Base-by-base conservation (phyloP, 805 yeast species). In the Cyberlindnera meyerae region DNA sequence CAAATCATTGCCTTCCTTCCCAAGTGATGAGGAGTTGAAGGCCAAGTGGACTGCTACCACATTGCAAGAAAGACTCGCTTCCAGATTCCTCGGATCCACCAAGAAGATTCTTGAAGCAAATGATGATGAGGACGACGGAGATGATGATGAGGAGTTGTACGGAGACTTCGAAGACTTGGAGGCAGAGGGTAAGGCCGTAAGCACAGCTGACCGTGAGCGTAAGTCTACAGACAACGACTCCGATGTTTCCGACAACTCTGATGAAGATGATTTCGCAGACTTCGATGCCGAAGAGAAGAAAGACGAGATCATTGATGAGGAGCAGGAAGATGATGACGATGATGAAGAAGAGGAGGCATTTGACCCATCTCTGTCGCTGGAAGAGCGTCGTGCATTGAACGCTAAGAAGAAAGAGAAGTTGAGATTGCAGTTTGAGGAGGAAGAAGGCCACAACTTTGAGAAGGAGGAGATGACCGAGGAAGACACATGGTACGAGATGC, bases 401-500 rank as follows among this genome's bases (percentile, higher is more conserved):
- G 95, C 97, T 2, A 77, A 81, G 43, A 88, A 84, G 67, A 94
- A 93, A 54, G 97, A 89, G 46, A 80, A 84, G 52, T 69, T 90
- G 41, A 79, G 88, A 42, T 70, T 85, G 52, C 97, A 93, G 57
- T 87, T 93, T 54, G 97, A 93, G 55, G 87, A 79, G 35, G 87
- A 80, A 57, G 79, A 74, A 46, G 80, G 77, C 39, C 81, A 77
- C 40, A 76, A 77, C 48, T 85, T 84, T 13, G 87, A 79, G 18
- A 85, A 81, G 44, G 95, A 86, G 45, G 85, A 85, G 11, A 88
- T 84, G 55, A 72, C 73, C 42, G 94, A 84, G 55, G 87, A 86
- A 39, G 97, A 90, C 52, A 88, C 96, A 0, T 93, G 98, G 98
- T 93, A 90, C 58, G 97, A 90, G 58, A 77, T 83, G 60, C 97